Conservation (phyloP, 495 filamentous ascomycete genomes). For the Aspergillus ostianus region DNA sequence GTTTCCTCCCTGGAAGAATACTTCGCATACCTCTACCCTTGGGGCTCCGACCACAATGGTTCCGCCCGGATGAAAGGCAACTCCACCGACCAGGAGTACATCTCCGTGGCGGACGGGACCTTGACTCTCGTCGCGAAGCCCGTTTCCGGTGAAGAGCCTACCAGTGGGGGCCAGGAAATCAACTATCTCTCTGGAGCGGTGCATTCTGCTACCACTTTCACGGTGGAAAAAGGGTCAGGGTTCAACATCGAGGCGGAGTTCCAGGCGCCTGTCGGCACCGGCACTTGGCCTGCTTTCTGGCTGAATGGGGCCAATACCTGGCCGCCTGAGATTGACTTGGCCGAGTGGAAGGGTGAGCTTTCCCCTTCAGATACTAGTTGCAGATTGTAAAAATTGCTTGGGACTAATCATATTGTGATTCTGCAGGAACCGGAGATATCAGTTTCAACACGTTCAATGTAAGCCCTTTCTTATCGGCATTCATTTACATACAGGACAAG, state of each 20-base stretch:
- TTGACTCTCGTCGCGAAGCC: constrained; percentile 32
- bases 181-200: constrained; percentile 33
- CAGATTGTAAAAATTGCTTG: not conserved
- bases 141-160: constrained; percentile 43
- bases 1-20: constrained; percentile 48
- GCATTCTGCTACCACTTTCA: constrained; percentile 23
- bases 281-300: constrained; percentile 64
- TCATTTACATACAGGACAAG: not conserved
- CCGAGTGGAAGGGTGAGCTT: constrained; percentile 52
- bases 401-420: not conserved
- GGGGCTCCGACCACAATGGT: constrained; percentile 52
- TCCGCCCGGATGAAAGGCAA: constrained; percentile 57
- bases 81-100: constrained; percentile 52
- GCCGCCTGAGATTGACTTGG: constrained; percentile 62
- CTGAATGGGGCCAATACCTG: constrained; percentile 53
- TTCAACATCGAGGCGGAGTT: constrained; percentile 40
- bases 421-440: constrained; percentile 51
- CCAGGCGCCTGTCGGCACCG: constrained; percentile 47
- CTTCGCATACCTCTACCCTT: constrained; percentile 53
- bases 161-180: constrained; percentile 53
- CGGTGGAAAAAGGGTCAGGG: constrained; percentile 22
- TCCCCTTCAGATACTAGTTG: not conserved
- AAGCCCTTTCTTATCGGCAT: not conserved
- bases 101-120: constrained; percentile 37
- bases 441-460: constrained; percentile 61